Evolutionary conservation across 768 basidiomycete genomes (phyloP).

Genomic region (Neoboletus brunneissimus): DNA sequence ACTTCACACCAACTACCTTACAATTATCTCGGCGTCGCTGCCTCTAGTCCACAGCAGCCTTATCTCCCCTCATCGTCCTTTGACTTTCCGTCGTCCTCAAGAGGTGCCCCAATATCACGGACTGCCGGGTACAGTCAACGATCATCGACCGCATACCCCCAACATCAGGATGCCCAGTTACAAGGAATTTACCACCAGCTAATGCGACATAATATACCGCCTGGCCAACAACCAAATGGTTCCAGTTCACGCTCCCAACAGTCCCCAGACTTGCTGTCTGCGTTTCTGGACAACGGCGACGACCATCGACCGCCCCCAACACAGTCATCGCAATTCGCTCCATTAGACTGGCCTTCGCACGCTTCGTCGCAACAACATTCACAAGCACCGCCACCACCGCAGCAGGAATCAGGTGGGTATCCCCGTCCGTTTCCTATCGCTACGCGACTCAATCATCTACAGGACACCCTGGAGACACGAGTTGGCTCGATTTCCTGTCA

Average conservation of each 20-base stretch:
- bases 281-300: constrained; percentile 30
- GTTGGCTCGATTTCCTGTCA: constrained; percentile 34
- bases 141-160: constrained; percentile 23
- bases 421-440: background rate
- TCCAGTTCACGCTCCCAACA: constrained; percentile 24
- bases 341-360: constrained; percentile 37
- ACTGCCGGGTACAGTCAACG: constrained; percentile 26
- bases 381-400: constrained; percentile 18
- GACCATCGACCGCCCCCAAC: constrained; percentile 25
- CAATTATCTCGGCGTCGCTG: constrained; percentile 21
- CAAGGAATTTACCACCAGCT: constrained; percentile 33
- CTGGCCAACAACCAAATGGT: constrained; percentile 16
- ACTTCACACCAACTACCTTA: constrained; percentile 28
- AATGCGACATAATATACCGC: constrained; percentile 27
- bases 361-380: constrained; percentile 22
- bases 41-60: constrained; percentile 20
- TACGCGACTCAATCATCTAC: background rate
- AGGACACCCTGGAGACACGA: constrained; percentile 32
- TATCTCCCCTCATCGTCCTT: constrained; percentile 26
- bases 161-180: constrained; percentile 30
- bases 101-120: constrained; percentile 23
- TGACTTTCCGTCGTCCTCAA: constrained; percentile 32
- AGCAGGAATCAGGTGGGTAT: constrained; percentile 26
- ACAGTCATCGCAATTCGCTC: constrained; percentile 23
- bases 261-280: constrained; percentile 28